phyloP scores from a whole-genome alignment of 1,284 basidiomycete species.

The Apiotrichum gamsii region DNA sequence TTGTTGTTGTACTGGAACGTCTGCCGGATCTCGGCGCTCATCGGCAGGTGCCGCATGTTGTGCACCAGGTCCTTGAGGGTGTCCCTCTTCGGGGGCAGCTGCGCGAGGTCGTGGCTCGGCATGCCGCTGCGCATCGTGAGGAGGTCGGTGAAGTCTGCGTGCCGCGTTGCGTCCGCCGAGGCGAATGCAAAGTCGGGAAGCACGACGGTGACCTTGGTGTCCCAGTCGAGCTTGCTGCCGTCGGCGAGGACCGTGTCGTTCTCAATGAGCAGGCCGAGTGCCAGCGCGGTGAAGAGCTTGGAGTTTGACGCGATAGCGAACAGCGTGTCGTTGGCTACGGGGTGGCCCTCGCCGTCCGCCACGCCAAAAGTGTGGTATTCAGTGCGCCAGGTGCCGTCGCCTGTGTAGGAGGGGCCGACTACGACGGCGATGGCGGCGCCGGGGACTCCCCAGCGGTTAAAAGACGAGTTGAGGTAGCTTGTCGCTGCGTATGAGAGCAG shows the following conservation, averaged over 20 bases:
- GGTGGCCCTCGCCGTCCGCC: too few species aligned
- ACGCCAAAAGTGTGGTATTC: too few species aligned
- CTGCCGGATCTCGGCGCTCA: constrained; percentile 29
- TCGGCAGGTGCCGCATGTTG: constrained; percentile 24
- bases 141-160: constrained; percentile 46
- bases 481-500: too few species aligned
- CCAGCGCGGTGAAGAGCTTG: constrained; percentile 49
- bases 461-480: too few species aligned
- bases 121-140: constrained; percentile 34
- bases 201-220: constrained; percentile 48
- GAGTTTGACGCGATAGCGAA: constrained; percentile 51
- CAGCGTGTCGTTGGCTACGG: constrained; percentile 36
- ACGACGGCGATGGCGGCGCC: too few species aligned
- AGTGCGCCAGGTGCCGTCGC: too few species aligned
- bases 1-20: constrained; percentile 38
- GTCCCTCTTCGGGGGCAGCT: too few species aligned
- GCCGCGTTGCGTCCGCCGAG: constrained; percentile 45
- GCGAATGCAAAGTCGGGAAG: constrained; percentile 47
- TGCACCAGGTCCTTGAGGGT: constrained; percentile 10
- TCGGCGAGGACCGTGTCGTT: constrained; percentile 47
- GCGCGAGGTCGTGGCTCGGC: constrained; percentile 32
- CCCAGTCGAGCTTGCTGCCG: constrained; percentile 33
- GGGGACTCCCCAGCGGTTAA: too few species aligned
- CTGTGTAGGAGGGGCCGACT: too few species aligned
- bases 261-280: constrained; percentile 47